Evolutionary conservation across 2,329 filamentous ascomycete genomes (phyloP), one percentile per base, ranked within the genome.

Genomic region (Calonectria leucothoes): DNA sequence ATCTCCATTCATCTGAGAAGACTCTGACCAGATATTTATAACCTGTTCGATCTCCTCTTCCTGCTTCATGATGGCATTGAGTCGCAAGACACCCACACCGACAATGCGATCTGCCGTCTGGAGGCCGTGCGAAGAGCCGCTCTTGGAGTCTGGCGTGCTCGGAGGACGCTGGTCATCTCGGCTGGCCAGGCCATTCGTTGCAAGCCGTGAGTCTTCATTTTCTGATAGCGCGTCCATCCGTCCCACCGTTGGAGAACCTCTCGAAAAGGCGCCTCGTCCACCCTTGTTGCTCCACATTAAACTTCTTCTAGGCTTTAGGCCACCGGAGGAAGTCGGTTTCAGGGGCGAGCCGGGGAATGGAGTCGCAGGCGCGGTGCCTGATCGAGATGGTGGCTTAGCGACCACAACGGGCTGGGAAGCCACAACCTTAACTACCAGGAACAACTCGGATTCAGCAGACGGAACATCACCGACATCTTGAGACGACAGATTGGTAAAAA

Each of bases 401-500:
- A 83, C 76, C 15, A 85, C 74, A 6, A 91, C 84, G 61, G 89
- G 88, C 71, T 91, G 89, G 0, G 87, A 84, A 4, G 92, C 90
- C 63, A 95, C 89, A 10, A 98, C 91, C 79, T 94, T 95, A 76
- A 97, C 93, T 4, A 98, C 92, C 1, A 99, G 88, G 82, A 94
- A 98, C 25, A 98, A 85, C 66, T 95, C 93, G 4, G 91, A 91
- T 61, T 94, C 93, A 11, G 91, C 89, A 3, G 93, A 88, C 1
- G 89, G 86, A 1, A 87, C 83, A 63, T 92, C 91, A 29, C 91
- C 91, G 72, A 93, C 89, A 79, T 98, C 96, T 63, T 92, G 90
- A 0, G 94, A 91, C 48, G 93, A 95, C 23, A 99, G 87, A 80
- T 98, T 95, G 3, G 95, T 93, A 78, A 98, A 98, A 2, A 99